Evolutionary conservation across 73 alveolate species (phyloP).

Genomic region (Effrenium voratum): DNA sequence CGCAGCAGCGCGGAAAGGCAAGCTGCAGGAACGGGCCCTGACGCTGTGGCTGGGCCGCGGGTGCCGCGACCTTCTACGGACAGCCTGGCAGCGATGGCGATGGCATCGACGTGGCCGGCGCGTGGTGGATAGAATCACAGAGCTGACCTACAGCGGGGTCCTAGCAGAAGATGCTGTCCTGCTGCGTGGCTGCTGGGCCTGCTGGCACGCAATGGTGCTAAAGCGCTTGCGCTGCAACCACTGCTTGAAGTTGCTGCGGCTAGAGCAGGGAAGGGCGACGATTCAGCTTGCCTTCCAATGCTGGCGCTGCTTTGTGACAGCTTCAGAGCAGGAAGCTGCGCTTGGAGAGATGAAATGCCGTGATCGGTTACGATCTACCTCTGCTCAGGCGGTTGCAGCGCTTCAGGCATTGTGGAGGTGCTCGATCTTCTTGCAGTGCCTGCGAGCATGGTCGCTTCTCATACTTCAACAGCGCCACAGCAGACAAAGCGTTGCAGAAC

Average conservation of each 20-base stretch:
- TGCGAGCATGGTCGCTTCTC: too few relatives aligned
- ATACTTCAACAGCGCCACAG: too few relatives aligned
- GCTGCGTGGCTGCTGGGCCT: background rate
- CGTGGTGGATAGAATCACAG: constrained; percentile 9
- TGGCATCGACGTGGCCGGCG: background rate
- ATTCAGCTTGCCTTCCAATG: constrained; percentile 34
- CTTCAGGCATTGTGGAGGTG: too few relatives aligned
- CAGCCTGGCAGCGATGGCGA: background rate
- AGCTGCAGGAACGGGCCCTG: too few relatives aligned
- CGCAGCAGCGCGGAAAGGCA: too few relatives aligned
- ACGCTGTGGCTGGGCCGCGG: too few relatives aligned
- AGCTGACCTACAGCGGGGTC: constrained; percentile 23
- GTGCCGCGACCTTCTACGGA: background rate
- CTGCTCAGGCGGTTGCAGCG: too few relatives aligned
- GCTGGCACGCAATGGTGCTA: background rate
- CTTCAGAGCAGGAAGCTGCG: constrained; percentile 20
- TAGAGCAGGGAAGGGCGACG: background rate
- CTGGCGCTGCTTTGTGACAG: constrained; percentile 5
- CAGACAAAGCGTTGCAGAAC: too few relatives aligned
- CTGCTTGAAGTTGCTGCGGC: constrained; percentile 7
- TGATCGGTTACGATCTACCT: too few relatives aligned
- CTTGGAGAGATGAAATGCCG: too few relatives aligned
- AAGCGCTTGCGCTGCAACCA: constrained; percentile 19
- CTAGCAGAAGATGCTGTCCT: background rate
- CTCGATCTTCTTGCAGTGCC: too few relatives aligned